Conservation (phyloP, 225 moss, liverwort and hornwort species). For the Pseudoscleropodium purum region DNA sequence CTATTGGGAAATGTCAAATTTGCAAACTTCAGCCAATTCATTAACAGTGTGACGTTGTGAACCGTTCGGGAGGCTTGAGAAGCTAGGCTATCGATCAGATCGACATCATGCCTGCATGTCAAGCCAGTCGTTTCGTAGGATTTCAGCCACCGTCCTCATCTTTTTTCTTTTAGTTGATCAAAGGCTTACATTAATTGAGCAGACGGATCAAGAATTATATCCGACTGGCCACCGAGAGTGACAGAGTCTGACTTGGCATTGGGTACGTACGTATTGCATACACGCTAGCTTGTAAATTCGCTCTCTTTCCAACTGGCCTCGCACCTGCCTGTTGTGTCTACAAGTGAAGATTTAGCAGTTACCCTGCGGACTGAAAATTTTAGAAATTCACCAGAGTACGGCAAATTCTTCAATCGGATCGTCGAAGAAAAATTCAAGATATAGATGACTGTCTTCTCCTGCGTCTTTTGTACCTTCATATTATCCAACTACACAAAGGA, state of each 20-base stretch:
- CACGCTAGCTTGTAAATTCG: neutral
- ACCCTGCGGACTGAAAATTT: neutral
- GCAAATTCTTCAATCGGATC: neutral
- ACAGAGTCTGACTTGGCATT: neutral
- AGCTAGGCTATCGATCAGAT: neutral
- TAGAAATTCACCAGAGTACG: neutral
- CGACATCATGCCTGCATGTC: neutral
- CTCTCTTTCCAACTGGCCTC: neutral
- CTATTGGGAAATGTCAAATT: neutral
- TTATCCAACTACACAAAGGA: neutral
- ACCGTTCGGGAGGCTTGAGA: neutral
- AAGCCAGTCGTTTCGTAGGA: neutral
- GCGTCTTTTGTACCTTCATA: neutral
- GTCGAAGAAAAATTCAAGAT: neutral
- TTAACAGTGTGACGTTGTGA: neutral
- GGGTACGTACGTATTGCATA: neutral
- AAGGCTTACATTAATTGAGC: neutral
- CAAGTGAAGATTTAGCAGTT: neutral
- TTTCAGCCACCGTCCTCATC: neutral
- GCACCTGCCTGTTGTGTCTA: neutral
- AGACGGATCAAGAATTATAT: neutral
- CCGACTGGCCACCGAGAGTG: neutral
- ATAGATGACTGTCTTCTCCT: neutral
- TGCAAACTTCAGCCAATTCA: neutral
- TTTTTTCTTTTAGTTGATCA: neutral